These are phyloP conservation scores for Microbotryum silenes-acaulis DNA, from an alignment of 1,284 basidiomycete species.

Conservation along the genomic window DNA sequence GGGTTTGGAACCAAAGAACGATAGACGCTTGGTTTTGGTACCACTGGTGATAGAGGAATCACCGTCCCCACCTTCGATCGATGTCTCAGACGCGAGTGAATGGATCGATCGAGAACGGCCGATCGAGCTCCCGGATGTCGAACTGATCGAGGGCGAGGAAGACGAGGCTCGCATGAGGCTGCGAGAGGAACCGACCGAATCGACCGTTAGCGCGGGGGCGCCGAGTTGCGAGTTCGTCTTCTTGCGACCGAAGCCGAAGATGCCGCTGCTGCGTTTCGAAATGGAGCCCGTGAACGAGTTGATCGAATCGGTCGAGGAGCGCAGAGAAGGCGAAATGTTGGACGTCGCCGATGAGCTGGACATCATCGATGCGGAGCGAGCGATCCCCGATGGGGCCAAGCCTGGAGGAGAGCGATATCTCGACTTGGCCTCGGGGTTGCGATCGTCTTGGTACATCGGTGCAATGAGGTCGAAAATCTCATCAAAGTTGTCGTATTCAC, in stretches of 20 bases:
- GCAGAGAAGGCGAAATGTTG: no score
- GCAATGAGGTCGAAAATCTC: not conserved
- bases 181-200: not conserved
- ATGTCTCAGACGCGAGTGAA: no score
- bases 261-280: conserved; percentile 1
- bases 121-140: no score
- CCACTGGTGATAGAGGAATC: no score
- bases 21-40: not conserved
- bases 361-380: not conserved
- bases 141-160: no score
- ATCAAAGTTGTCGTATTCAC: conserved; percentile 3
- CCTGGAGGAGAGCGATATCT: conserved; percentile 4
- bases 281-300: not conserved
- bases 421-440: not conserved
- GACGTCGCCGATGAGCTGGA: not conserved
- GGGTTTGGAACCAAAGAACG: conserved; percentile 1
- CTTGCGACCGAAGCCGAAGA: conserved; percentile 6
- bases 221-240: not conserved
- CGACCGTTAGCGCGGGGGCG: no score
- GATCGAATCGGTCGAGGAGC: not conserved
- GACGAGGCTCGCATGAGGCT: not conserved
- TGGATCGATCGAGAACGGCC: no score
- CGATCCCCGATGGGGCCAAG: not conserved
- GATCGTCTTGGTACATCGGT: no score
- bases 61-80: no score